Evolutionary conservation across 2,329 filamentous ascomycete genomes (phyloP).

Genomic region (Trichoderma sp.): DNA sequence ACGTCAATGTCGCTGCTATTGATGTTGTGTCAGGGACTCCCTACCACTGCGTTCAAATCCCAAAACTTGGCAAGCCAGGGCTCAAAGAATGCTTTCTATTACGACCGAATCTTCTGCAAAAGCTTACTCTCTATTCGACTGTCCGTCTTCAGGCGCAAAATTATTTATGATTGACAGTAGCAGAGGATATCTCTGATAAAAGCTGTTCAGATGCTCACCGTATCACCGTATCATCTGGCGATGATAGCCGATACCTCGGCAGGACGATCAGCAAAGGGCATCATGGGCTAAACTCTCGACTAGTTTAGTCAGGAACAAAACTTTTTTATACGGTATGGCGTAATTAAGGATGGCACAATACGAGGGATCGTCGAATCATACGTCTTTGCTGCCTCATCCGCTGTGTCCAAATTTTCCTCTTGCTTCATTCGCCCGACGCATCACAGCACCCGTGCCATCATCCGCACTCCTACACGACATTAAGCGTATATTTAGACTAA

Average conservation of each 20-base stretch:
- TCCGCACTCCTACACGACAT: neutral
- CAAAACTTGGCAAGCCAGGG: neutral
- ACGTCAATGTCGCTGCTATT: constrained; percentile 2
- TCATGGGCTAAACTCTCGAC: neutral
- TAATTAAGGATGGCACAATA: neutral
- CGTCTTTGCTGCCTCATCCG: neutral
- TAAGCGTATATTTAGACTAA: neutral
- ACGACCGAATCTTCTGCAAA: neutral
- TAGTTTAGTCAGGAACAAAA: neutral
- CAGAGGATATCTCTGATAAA: neutral
- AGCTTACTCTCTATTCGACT: neutral
- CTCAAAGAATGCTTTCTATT: neutral
- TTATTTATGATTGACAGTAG: neutral
- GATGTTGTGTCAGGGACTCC: neutral
- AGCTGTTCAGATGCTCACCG: neutral
- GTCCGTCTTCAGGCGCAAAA: neutral
- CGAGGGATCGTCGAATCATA: neutral
- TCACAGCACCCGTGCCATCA: neutral
- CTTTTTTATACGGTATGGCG: neutral
- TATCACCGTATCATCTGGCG: neutral
- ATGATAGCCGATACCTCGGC: neutral
- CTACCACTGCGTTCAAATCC: neutral
- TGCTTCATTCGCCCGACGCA: neutral
- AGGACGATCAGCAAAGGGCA: neutral
- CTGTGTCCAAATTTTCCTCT: neutral